Base-by-base conservation (phyloP, 805 yeast species). In the Yamadazyma phyllophila region DNA sequence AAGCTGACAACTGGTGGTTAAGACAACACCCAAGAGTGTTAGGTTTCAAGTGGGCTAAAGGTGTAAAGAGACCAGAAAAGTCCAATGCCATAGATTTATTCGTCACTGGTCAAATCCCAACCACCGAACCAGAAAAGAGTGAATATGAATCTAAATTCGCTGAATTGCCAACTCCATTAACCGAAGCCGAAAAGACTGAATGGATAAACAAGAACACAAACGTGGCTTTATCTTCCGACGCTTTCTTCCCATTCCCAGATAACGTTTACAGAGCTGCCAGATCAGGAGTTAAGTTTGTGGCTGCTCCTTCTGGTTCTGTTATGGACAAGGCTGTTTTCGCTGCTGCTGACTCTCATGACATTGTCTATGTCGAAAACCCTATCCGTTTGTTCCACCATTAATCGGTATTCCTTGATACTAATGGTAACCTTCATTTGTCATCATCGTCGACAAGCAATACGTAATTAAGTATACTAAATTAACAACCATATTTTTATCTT, bases 171-270 rank as follows among this genome's bases (percentile, higher is more conserved):
- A 77, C 71, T 57, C 96, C 96, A 44, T 77, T 94, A 57, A 83
- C 96, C 42, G 71, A 68, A 24, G 82, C 76, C 53, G 99, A 94
- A 77, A 88, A 92, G 71, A 73, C 74, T 53, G 96, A 87, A 59
- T 94, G 98, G 98, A 71, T 85, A 54, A 59, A 72, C 51, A 81
- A 90, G 73, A 78, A 90, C 67, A 80, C 74, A 48, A 83, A 88
- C 58, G 99, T 94, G 46, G 90, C 98, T 10, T 77, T 91, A 58
- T 85, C 97, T 13, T 90, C 97, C 3, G 99, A 94, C 66, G 99
- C 99, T 26, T 94, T 94, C 82, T 94, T 94, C 96, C 99, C 99
- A 72, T 94, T 94, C 94, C 94, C 98, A 55, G 99, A 94, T 71
- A 94, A 94, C 65, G 96, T 94, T 57, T 90, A 92, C 82, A 83